phyloP scores from a whole-genome alignment of 331 rosid species.

The Arachis monticola region DNA sequence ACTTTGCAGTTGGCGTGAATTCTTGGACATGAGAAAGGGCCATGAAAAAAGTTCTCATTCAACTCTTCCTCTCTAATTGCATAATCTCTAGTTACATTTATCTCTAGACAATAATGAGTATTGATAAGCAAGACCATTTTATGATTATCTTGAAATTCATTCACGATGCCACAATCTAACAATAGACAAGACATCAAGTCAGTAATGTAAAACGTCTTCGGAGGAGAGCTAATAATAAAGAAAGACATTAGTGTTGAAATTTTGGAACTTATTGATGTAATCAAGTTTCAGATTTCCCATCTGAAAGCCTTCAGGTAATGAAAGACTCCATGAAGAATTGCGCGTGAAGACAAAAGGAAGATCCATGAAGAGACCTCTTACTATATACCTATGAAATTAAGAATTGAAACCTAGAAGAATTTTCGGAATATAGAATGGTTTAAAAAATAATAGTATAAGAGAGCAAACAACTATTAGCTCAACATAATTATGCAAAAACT shows the following conservation, averaged over 20 bases:
- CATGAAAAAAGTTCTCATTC: too few species aligned
- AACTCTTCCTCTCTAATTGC: neutral
- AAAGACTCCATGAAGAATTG: constrained; percentile 70
- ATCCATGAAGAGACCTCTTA: constrained; percentile 91
- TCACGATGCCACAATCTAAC: constrained; percentile 22
- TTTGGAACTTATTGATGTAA: too few species aligned
- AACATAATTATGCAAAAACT: too few species aligned
- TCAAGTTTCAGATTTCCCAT: constrained; percentile 34
- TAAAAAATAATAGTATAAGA: neutral
- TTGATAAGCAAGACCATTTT: constrained; percentile 24
- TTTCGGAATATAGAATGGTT: constrained; percentile 11
- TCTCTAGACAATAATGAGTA: constrained; percentile 48
- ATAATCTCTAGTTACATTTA: constrained; percentile 71
- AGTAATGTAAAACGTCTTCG: constrained; percentile 64
- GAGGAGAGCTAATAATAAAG: constrained; percentile 78
- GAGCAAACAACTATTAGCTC: neutral
- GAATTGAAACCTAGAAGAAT: constrained; percentile 35
- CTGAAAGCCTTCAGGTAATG: constrained; percentile 70
- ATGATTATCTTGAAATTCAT: constrained; percentile 25
- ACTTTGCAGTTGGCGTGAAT: too few species aligned
- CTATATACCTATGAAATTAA: constrained; percentile 75
- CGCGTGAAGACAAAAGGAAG: constrained; percentile 86
- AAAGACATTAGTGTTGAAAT: too few species aligned
- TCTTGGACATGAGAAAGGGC: too few species aligned
- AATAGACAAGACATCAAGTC: constrained; percentile 29